These are phyloP conservation scores for Eutrema yunnanense DNA, from an alignment of 345 rosid species.

Conservation along the genomic window DNA sequence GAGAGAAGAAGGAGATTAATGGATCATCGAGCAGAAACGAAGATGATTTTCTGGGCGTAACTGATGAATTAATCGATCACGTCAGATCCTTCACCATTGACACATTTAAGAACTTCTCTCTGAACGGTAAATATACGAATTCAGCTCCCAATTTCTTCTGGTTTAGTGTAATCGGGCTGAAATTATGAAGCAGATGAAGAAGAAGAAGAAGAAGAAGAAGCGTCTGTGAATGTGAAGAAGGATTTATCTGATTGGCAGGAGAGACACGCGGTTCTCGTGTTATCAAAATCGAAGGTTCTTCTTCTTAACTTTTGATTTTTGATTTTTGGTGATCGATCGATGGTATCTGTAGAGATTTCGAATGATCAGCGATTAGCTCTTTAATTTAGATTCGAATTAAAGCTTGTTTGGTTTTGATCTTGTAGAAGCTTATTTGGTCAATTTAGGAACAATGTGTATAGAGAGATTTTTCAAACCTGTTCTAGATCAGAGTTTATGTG, in stretches of 20 bases:
- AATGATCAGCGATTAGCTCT: background rate
- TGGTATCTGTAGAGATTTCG: background rate
- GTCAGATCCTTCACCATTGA: conserved; percentile 63
- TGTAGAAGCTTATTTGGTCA: background rate
- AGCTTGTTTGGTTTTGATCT: background rate
- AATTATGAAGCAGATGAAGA: conserved; percentile 34
- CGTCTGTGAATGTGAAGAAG: conserved; percentile 37
- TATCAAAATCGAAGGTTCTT: conserved; percentile 69
- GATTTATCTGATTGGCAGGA: conserved; percentile 89
- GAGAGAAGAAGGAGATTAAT: conserved; percentile 3
- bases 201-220: conserved; percentile 37
- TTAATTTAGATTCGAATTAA: background rate
- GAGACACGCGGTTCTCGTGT: conserved; percentile 58
- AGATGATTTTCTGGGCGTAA: conserved; percentile 55
- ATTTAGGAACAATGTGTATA: background rate
- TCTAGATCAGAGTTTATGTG: background rate
- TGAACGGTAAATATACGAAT: conserved; percentile 36
- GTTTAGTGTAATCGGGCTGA: background rate
- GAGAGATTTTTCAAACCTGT: no score
- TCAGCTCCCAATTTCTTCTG: background rate
- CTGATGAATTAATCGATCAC: conserved; percentile 50
- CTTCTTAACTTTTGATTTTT: background rate
- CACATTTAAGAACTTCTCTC: conserved; percentile 67
- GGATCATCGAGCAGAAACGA: conserved; percentile 3
- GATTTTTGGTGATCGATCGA: background rate